Evolutionary conservation across 169 alveolate genomes (phyloP).

Genomic region (Plasmodium adleri): DNA sequence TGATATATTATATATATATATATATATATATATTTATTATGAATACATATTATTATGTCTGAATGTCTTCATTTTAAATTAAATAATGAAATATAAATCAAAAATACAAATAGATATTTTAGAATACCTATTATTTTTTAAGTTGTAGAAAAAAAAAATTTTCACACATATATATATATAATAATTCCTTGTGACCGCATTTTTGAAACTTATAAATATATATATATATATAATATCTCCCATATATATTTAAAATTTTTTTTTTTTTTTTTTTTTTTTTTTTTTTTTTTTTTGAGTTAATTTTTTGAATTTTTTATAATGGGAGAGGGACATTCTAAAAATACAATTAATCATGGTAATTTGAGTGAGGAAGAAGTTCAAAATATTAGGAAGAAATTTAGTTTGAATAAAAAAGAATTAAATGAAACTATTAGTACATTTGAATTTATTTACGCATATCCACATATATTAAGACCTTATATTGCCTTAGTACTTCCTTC

Average conservation of each 20-base stretch:
- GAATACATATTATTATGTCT: no score
- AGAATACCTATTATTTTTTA: no score
- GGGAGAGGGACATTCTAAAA: slow-evolving; percentile 73
- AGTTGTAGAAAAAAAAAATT: no score
- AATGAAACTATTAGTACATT: slow-evolving; percentile 45
- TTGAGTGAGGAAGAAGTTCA: slow-evolving; percentile 66
- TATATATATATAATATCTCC: background rate
- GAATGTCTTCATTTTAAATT: no score
- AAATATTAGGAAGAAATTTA: slow-evolving; percentile 54
- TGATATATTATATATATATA: no score
- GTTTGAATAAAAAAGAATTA: slow-evolving; percentile 46
- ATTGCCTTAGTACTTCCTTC: slow-evolving; percentile 64
- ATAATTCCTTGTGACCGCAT: background rate
- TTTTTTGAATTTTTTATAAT: slow-evolving; percentile 30
- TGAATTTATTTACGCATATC: slow-evolving; percentile 57
- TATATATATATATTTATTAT: no score
- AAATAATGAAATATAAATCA: no score
- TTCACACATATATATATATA: background rate
- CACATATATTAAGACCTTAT: slow-evolving; percentile 74
- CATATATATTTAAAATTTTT: background rate
- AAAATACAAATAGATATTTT: no score
- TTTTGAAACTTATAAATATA: background rate
- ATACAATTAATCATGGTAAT: slow-evolving; percentile 34
- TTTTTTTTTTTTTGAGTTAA: background rate
- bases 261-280: background rate